Base-by-base conservation (phyloP, 2,329 filamentous ascomycete genomes). In the Penicillium freii region DNA sequence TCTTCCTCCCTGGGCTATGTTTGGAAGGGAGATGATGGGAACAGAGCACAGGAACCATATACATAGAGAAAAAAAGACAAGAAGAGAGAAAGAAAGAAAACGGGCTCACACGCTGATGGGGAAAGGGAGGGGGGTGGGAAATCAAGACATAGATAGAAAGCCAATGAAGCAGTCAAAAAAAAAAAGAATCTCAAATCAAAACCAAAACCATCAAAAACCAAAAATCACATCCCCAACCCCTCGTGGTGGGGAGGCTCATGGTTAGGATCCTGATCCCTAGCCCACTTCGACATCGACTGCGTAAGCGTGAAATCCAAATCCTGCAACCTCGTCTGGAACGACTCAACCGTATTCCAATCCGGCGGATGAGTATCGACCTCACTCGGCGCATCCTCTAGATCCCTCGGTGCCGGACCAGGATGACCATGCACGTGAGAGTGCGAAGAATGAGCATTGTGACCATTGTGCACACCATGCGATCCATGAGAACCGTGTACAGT, bases 211-310 rank as follows among this genome's bases (percentile, higher is more conserved):
- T 17, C 7, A 17, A 33, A 47, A 51, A 33, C 3, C 31, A 33
- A 54, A 34, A 44, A 34, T 67, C 57, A 67, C 56, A 66, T 50
- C 13, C 65, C 65, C 38, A 65, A 45, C 21, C 63, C 63, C 33
- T 67, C 65, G 25, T 67, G 64, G 19, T 68, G 60, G 40, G 49
- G 47, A 19, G 61, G 51, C 42, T 66, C 65, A 17, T 60, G 56
- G n/a, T 64, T 65, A 17, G 65, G 62, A 50, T 67, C 63, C 42
- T 61, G 58, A 7, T 64, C 63, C 10, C 60, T 47, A 1, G 61
- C 58, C 65, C 65, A 67, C 43, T 63, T 65, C 17, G 65, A 64
- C 65, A 67, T 67, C 15, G 60, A 59, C 27, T 57, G 48, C 19
- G 65, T 58, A 17, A 66, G 61, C 13, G 58, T 63, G 4, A 56